Evolutionary conservation across 1,139 yeast genomes (phyloP).

Genomic region (Blastobotrys arbuscula): DNA sequence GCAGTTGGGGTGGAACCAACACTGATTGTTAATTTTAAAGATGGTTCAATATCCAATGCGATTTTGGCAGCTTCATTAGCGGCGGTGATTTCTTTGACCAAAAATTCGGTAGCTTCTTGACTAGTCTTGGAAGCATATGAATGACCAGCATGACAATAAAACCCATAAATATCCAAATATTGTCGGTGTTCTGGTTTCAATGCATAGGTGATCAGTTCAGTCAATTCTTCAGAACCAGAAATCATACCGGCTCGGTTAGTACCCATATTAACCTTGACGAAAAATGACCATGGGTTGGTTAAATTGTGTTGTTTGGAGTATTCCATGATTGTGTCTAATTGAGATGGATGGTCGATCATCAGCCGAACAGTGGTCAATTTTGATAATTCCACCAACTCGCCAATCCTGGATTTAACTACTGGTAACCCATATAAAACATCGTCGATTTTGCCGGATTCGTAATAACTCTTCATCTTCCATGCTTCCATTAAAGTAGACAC

Average conservation of each 20-base stretch:
- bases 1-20: slow-evolving; percentile 85
- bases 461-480: slow-evolving; percentile 46
- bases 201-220: slow-evolving; percentile 28
- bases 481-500: slow-evolving; percentile 71
- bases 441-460: slow-evolving; percentile 41
- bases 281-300: slow-evolving; percentile 40
- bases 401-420: slow-evolving; percentile 45
- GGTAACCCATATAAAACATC: slow-evolving; percentile 72
- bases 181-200: slow-evolving; percentile 14
- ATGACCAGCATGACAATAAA: slow-evolving; percentile 78
- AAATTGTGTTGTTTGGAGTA: slow-evolving; percentile 34
- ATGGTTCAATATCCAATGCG: slow-evolving; percentile 27
- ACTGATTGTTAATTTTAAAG: slow-evolving; percentile 40
- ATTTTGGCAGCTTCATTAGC: slow-evolving; percentile 51
- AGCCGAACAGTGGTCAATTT: slow-evolving; percentile 35
- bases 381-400: slow-evolving; percentile 44
- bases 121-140: slow-evolving; percentile 51
- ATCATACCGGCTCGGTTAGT: slow-evolving; percentile 43
- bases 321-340: slow-evolving; percentile 44
- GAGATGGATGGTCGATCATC: slow-evolving; percentile 58
- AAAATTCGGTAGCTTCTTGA: slow-evolving; percentile 43
- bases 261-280: slow-evolving; percentile 45
- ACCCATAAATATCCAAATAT: slow-evolving; percentile 45
- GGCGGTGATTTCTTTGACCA: slow-evolving; percentile 51
- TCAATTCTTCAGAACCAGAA: slow-evolving; percentile 31